Percentiles rank a stretch among this genome's conserved stretches.
phyloP scores from a whole-genome alignment of 164 flowering plant species.

The Nelumbo lutea region DNA sequence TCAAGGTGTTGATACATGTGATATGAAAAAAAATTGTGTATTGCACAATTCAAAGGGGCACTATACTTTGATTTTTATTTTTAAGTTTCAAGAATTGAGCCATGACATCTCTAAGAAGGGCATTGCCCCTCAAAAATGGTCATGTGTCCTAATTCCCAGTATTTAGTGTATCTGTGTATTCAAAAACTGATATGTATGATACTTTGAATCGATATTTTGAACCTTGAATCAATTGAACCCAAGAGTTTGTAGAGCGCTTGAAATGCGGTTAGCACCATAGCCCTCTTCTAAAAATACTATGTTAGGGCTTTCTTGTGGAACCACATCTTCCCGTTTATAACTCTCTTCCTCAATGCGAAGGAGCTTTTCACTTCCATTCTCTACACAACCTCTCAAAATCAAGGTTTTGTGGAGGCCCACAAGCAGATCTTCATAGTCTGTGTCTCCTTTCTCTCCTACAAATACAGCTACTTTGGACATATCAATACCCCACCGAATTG shows the following conservation, averaged over 20 bases:
- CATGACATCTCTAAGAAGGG: too few relatives aligned
- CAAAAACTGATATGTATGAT: too few relatives aligned
- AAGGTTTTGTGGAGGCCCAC: conserved; percentile 69
- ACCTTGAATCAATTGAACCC: conserved; percentile 24
- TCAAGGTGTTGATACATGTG: too few relatives aligned
- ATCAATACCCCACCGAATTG: conserved; percentile 66
- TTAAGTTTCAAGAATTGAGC: too few relatives aligned
- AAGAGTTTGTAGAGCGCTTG: conserved; percentile 34
- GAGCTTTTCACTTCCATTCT: conserved; percentile 50
- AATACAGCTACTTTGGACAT: conserved; percentile 54
- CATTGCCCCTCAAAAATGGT: too few relatives aligned
- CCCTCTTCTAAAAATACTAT: conserved; percentile 24
- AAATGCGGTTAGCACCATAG: conserved; percentile 33
- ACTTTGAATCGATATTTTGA: too few relatives aligned
- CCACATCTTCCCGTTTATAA: conserved; percentile 47
- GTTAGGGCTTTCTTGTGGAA: conserved; percentile 47
- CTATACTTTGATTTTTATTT: too few relatives aligned
- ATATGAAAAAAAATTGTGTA: too few relatives aligned
- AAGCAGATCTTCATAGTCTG: conserved; percentile 60
- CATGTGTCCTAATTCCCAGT: too few relatives aligned
- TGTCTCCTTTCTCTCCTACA: conserved; percentile 73
- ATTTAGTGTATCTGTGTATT: too few relatives aligned
- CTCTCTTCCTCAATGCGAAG: conserved; percentile 35
- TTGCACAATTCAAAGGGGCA: too few relatives aligned
- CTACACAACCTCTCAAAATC: conserved; percentile 46